phyloP scores from a whole-genome alignment of 768 basidiomycete genomes.

The Pleurotus tuoliensis region DNA sequence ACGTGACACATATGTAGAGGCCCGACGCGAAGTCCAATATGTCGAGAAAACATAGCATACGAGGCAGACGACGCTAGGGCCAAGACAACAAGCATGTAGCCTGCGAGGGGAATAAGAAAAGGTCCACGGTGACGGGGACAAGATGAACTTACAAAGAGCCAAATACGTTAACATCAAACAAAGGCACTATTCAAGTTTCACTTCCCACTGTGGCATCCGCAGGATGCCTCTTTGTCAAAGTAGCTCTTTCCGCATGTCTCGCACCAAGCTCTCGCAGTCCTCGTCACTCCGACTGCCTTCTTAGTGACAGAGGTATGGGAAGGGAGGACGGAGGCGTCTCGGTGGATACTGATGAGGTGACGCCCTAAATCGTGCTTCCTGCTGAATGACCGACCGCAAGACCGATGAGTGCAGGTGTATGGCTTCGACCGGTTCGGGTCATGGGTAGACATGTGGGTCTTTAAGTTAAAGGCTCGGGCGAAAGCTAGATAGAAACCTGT shows the following conservation, averaged over 20 bases:
- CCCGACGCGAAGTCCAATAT: slow-evolving; percentile 28
- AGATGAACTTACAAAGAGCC: slow-evolving; percentile 11
- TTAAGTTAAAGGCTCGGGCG: slow-evolving; percentile 90
- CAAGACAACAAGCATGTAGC: too few relatives aligned
- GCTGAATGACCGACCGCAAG: slow-evolving; percentile 88
- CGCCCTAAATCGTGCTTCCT: slow-evolving; percentile 93
- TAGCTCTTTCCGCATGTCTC: slow-evolving; percentile 70
- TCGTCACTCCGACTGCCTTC: slow-evolving; percentile 66
- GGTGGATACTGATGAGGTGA: slow-evolving; percentile 83
- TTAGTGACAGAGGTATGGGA: slow-evolving; percentile 37
- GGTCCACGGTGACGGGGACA: too few relatives aligned
- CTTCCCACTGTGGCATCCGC: slow-evolving; percentile 65
- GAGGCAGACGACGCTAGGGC: neutral
- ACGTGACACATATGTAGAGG: slow-evolving; percentile 57
- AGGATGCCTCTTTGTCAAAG: slow-evolving; percentile 50
- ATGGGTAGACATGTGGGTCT: slow-evolving; percentile 94
- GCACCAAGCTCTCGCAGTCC: slow-evolving; percentile 64
- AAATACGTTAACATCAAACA: neutral
- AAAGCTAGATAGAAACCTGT: slow-evolving; percentile 53
- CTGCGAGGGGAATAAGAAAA: too few relatives aligned
- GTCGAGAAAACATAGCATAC: slow-evolving; percentile 16
- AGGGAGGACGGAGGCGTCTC: slow-evolving; percentile 53
- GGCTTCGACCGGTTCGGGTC: slow-evolving; percentile 90
- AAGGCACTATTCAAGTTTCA: slow-evolving; percentile 24
- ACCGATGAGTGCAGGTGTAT: slow-evolving; percentile 79